phyloP scores from a whole-genome alignment of 257 asterid genomes.

The Solanum pimpinellifolium region DNA sequence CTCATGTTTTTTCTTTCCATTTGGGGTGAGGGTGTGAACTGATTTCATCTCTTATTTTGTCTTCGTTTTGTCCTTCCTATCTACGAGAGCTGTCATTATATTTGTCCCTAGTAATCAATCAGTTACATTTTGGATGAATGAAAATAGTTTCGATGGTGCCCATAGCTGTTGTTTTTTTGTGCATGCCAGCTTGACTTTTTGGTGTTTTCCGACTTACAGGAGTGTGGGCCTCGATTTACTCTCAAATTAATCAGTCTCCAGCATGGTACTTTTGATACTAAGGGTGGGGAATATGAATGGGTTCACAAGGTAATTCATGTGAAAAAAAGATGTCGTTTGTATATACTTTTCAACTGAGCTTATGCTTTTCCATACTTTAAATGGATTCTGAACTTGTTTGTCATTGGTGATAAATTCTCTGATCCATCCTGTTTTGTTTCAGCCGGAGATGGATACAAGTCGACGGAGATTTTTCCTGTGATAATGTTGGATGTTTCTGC shows the following conservation, averaged over 20 bases:
- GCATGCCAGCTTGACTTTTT: not conserved
- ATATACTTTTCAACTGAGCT: not conserved
- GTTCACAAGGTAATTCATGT: slow-evolving; percentile 63
- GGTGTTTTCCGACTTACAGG: slow-evolving; percentile 23
- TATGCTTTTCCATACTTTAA: not conserved
- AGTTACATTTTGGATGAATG: not conserved
- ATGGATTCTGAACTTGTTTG: not conserved
- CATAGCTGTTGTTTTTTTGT: not conserved
- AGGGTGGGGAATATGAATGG: slow-evolving; percentile 95
- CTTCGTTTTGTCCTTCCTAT: not conserved
- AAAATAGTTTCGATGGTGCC: not conserved
- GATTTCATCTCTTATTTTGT: not conserved
- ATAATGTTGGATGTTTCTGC: not conserved
- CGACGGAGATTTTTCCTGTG: slow-evolving; percentile 84
- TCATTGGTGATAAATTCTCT: not conserved
- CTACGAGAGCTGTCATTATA: not conserved
- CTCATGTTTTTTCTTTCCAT: not conserved
- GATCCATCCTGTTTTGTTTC: slow-evolving; percentile 2
- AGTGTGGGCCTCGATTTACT: slow-evolving; percentile 93
- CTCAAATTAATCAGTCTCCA: slow-evolving; percentile 78
- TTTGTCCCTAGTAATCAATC: not conserved
- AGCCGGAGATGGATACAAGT: slow-evolving; percentile 96
- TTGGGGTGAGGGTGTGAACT: not conserved
- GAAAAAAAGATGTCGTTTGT: not conserved
- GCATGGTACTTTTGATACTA: slow-evolving; percentile 86